Base-by-base conservation (phyloP, 208 protist species). In the Leishmania major region DNA sequence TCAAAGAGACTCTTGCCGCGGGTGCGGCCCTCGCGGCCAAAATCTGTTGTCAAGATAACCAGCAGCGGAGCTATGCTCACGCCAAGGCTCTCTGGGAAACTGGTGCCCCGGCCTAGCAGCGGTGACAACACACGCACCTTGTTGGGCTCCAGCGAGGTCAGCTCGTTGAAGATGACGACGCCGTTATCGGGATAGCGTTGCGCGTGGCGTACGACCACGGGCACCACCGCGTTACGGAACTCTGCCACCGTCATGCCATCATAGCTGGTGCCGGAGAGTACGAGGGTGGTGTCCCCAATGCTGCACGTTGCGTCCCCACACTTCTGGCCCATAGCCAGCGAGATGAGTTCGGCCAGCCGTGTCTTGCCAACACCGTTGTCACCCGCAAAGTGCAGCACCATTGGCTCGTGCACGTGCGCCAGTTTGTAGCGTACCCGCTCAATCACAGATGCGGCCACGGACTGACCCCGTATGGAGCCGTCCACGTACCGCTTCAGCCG, bases 301-400 rank as follows among this genome's bases (percentile, higher is more conserved):
- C 75, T 77, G 75, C 80, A 86, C 64, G 84, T 37, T 35, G 49
- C 17, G 47, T 90, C 79, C 1, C 71, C 81, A 78, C 91, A 96
- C 22, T 89, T 84, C 73, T 92, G 87, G 3, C 84, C 92, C 25
- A 95, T 55, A 17, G 94, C 88, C 13, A 94, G 83, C 11, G 94
- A 97, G 69, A 97, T 90, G 17, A 92, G 78, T 82, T 95, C 88
- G 49, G 94, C 92, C 37, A 83, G 64, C 31, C 84, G 87, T 5
- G 93, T 96, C 84, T 96, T 96, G 47, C 93, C 93, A 5, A 96
- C 93, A 35, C 93, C 93, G 77, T 96, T 96, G 85, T 96, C 93
- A 35, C 93, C 93, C 7, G 91, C 92, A 84, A 96, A 94, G 71
- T 95, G 91, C 31, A 96, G 78, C 17, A 96, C 85, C 31, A 93